These are phyloP conservation scores for Ceratocystis alfenasii DNA, from an alignment of 2,329 filamentous ascomycete genomes.

Conservation along the genomic window DNA sequence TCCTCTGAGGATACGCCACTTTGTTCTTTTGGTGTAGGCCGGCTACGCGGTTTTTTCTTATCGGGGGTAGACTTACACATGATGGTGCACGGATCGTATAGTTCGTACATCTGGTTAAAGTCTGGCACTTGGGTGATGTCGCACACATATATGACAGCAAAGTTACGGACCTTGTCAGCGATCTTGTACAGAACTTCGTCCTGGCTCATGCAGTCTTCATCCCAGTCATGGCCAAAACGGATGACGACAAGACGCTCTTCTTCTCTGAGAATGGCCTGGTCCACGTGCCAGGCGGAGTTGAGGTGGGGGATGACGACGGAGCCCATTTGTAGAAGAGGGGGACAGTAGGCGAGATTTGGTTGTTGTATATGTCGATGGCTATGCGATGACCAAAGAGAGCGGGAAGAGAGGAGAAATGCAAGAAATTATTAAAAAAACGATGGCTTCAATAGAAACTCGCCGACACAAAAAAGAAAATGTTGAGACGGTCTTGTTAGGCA, in stretches of 20 bases:
- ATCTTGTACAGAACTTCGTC: conserved; percentile 69
- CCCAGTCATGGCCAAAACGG: conserved; percentile 78
- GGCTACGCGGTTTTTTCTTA: neutral
- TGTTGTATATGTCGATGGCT: neutral
- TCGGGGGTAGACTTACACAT: conserved; percentile 49
- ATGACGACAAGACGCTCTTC: conserved; percentile 90
- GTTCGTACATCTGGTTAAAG: conserved; percentile 91
- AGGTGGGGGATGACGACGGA: conserved; percentile 89
- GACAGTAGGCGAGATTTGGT: neutral
- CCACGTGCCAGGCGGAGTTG: conserved; percentile 89
- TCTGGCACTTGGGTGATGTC: conserved; percentile 84
- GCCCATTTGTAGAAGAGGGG: conserved; percentile 39
- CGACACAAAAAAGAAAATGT: neutral
- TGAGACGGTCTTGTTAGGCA: neutral
- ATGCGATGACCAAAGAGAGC: no score
- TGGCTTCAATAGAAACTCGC: neutral
- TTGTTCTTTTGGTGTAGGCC: neutral
- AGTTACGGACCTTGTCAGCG: conserved; percentile 86
- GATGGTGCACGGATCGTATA: conserved; percentile 84
- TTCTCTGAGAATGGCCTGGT: conserved; percentile 85
- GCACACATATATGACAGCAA: conserved; percentile 84
- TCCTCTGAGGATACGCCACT: no score
- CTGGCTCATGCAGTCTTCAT: conserved; percentile 51
- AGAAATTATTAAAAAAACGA: neutral
- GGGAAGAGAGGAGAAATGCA: neutral